These are phyloP conservation scores for Herpotrichia juniperi DNA, from an alignment of 2,329 filamentous ascomycete species.

Conservation along the genomic window DNA sequence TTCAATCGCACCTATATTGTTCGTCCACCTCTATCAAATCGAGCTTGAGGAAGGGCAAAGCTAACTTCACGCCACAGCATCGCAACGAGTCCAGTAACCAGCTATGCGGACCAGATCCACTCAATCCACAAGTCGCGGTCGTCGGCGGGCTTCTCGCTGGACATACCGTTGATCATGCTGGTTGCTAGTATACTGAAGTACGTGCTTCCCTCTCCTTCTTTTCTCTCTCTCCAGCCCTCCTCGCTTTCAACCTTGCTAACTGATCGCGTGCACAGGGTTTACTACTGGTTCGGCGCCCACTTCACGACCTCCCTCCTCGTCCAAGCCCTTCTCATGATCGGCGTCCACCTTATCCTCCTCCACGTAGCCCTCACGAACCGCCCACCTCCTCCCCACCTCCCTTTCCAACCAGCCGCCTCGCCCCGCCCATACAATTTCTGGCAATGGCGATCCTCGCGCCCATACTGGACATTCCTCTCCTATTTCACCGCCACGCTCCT, in stretches of 20 bases:
- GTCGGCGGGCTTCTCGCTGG: conserved; percentile 69
- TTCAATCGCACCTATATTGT: conserved; percentile 48
- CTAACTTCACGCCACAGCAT: conserved; percentile 51
- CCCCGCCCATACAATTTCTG: conserved; percentile 78
- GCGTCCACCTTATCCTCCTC: conserved; percentile 63
- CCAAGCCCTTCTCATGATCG: conserved; percentile 66
- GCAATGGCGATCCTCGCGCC: conserved; percentile 77
- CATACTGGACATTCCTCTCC: conserved; percentile 80
- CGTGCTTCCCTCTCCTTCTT: conserved; percentile 35
- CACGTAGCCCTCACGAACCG: conserved; percentile 67
- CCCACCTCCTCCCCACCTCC: conserved; percentile 52
- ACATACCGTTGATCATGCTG: conserved; percentile 72
- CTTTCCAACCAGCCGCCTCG: conserved; percentile 62
- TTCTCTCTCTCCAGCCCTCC: neutral
- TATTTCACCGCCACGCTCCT: conserved; percentile 69
- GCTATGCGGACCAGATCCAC: conserved; percentile 71
- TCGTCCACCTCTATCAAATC: conserved; percentile 7
- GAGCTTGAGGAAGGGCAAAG: neutral
- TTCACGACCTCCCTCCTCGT: conserved; percentile 64
- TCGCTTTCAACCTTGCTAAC: neutral
- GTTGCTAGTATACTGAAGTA: conserved; percentile 68
- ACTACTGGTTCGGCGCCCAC: conserved; percentile 69
- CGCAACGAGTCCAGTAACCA: conserved; percentile 67
- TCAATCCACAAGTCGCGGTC: conserved; percentile 65
- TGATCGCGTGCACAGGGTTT: conserved; percentile 54